Evolutionary conservation across 1,284 basidiomycete genomes (phyloP).

Genomic region (Ceratobasidium sp.): DNA sequence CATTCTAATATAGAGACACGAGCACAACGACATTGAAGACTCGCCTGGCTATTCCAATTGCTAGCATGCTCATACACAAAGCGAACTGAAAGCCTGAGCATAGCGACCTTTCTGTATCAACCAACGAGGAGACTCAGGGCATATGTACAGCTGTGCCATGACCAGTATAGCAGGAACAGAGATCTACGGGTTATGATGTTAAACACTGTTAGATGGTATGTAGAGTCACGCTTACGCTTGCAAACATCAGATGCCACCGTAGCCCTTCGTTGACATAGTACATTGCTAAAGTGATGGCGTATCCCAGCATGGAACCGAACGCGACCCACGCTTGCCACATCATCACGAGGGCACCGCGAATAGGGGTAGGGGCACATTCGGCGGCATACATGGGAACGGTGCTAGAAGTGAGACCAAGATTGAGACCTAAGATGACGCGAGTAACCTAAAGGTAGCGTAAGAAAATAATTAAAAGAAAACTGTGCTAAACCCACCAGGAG

Average conservation of each 20-base stretch:
- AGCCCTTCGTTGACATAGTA: conserved; percentile 68
- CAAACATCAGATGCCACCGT: conserved; percentile 76
- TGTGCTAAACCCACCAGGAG: conserved; percentile 65
- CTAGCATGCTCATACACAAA: conserved; percentile 68
- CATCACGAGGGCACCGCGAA: conserved; percentile 83
- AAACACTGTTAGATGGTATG: no score
- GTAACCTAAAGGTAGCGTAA: conserved; percentile 56
- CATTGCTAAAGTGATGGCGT: conserved; percentile 66
- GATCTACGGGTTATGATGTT: no score
- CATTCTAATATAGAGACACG: conserved; percentile 49
- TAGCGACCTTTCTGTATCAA: conserved; percentile 74
- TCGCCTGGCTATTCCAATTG: conserved; percentile 68
- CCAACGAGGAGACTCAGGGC: conserved; percentile 66
- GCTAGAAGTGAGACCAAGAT: conserved; percentile 74
- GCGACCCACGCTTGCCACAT: conserved; percentile 79
- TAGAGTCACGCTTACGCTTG: conserved; percentile 60
- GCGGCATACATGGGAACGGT: conserved; percentile 69
- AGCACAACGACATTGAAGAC: no score
- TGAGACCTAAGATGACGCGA: conserved; percentile 73
- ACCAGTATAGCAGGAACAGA: conserved; percentile 70
- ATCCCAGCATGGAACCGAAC: conserved; percentile 76
- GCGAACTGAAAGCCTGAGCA: conserved; percentile 69
- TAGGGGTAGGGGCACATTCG: conserved; percentile 73
- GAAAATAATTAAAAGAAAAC: conserved; percentile 51
- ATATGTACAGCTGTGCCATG: conserved; percentile 65